Evolutionary conservation across 768 basidiomycete species (phyloP).

Genomic region (Boletellus sp.): DNA sequence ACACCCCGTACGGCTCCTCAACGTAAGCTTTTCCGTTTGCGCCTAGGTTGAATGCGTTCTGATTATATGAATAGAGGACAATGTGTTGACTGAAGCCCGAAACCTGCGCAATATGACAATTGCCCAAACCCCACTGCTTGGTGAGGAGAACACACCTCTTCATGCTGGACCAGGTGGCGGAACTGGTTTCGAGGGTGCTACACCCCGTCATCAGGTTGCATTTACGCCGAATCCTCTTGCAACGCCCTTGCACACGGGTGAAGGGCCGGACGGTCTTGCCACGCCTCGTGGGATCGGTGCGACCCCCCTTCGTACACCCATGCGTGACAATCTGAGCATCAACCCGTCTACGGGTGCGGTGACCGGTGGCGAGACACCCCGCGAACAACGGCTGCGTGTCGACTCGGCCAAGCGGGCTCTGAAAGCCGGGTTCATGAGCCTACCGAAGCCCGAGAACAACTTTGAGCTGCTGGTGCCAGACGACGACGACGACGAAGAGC

Average conservation of each 20-base stretch:
- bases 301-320: conserved; percentile 91
- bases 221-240: conserved; percentile 97
- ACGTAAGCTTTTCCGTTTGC: conserved; percentile 50
- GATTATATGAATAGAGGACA: conserved; percentile 67
- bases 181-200: conserved; percentile 93
- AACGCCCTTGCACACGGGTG: conserved; percentile 65
- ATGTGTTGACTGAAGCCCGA: conserved; percentile 88
- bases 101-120: conserved; percentile 94
- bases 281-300: conserved; percentile 58
- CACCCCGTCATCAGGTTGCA: conserved; percentile 84
- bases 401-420: conserved; percentile 72
- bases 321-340: conserved; percentile 88
- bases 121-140: conserved; percentile 89
- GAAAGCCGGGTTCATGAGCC: conserved; percentile 71
- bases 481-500: conserved; percentile 68
- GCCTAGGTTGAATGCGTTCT: conserved; percentile 5
- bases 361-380: conserved; percentile 63
- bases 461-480: conserved; percentile 93
- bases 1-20: conserved; percentile 94
- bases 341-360: conserved; percentile 66
- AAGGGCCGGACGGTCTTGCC: conserved; percentile 41
- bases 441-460: conserved; percentile 95
- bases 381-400: conserved; percentile 61
- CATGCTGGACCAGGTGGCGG: conserved; percentile 71
- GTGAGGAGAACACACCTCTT: conserved; percentile 96